These are phyloP conservation scores for Penicillium capsulatum DNA, from an alignment of 2,329 filamentous ascomycete species.

Conservation along the genomic window DNA sequence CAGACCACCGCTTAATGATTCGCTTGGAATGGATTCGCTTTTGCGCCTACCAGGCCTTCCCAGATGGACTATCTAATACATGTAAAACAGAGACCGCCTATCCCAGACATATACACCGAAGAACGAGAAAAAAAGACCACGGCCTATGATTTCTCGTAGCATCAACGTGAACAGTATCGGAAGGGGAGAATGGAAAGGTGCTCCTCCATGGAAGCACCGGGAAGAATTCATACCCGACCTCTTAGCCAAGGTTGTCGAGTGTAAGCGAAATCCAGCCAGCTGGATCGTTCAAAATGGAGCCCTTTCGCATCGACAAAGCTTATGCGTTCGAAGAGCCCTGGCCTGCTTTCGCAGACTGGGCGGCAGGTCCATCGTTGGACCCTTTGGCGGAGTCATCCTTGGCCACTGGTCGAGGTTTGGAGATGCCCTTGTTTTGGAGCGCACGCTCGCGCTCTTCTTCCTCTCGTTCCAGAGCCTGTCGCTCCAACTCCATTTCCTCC, in stretches of 20 bases:
- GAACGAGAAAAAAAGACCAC: too few relatives aligned
- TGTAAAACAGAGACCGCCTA: too few relatives aligned
- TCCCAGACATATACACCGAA: too few relatives aligned
- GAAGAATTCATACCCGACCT: too few relatives aligned
- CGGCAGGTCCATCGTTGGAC: constrained; percentile 21
- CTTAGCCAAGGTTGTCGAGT: too few relatives aligned
- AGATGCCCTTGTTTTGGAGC: constrained; percentile 70
- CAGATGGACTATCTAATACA: too few relatives aligned
- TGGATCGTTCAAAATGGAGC: constrained; percentile 4
- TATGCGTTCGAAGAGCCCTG: constrained; percentile 9
- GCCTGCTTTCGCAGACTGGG: constrained; percentile 16
- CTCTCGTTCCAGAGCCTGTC: constrained; percentile 72
- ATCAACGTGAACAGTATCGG: too few relatives aligned
- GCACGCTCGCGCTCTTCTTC: constrained; percentile 69
- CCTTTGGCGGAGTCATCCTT: constrained; percentile 17
- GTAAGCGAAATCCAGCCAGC: constrained; percentile 11
- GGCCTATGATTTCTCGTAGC: too few relatives aligned
- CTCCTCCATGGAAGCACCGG: too few relatives aligned
- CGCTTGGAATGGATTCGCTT: neutral
- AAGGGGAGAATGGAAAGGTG: too few relatives aligned
- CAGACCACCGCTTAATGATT: constrained; percentile 24
- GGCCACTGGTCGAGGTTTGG: constrained; percentile 38
- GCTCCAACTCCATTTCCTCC: constrained; percentile 95
- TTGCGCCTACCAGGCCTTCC: neutral
- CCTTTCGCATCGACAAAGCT: neutral